Evolutionary conservation across 106 monocot genomes (phyloP), one percentile per base, ranked within the genome.

Genomic region (Xerophyta viscosa): DNA sequence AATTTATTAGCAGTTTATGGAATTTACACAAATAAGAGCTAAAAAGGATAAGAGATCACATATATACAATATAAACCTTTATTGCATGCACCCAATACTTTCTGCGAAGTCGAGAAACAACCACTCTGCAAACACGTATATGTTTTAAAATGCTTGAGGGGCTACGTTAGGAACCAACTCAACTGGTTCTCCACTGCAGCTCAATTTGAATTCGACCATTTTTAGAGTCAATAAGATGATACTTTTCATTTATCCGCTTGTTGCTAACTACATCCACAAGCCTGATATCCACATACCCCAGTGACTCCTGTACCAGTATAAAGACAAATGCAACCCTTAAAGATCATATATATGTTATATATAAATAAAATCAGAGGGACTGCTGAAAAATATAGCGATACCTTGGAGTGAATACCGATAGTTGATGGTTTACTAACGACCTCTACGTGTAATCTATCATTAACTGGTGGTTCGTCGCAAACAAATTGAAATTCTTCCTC

Each of bases 401-500:
- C 94, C 94, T 94, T 88, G 10, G 75, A 70, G 31, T 88, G 61
- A 56, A 96, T 61, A 37, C 81, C 78, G 31, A 88, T 76, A 52
- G 61, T 81, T 17, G 81, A 73, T 18, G 88, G 61, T 47, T 46
- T 88, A 50, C 94, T 96, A 31, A 81, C 42, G 29, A 96, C 94
- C 52, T 84, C 81, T 22, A 88, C 70, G 55, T 78, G 84, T 4
- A 96, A 68, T 82, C 65, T 88, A 55, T 96, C 84, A 65, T 73
- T 66, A 46, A 66, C 41, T 11, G 94, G 94, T 33, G 94, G 84
- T 46, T 78, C 72, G 37, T 88, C 81, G 20, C 84, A 96, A 31
- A 76, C 70, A 61, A 84, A 96, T 36, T 70, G 52, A 67, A 96
- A 85, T 33, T 76, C 88, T 55, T 88, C 75, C 27, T 88, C 84